A percentile compares a stretch with the other conserved stretches of the same genome.
Evolutionary conservation across 2,329 filamentous ascomycete genomes (phyloP).

Genomic region (Fusarium sororula): DNA sequence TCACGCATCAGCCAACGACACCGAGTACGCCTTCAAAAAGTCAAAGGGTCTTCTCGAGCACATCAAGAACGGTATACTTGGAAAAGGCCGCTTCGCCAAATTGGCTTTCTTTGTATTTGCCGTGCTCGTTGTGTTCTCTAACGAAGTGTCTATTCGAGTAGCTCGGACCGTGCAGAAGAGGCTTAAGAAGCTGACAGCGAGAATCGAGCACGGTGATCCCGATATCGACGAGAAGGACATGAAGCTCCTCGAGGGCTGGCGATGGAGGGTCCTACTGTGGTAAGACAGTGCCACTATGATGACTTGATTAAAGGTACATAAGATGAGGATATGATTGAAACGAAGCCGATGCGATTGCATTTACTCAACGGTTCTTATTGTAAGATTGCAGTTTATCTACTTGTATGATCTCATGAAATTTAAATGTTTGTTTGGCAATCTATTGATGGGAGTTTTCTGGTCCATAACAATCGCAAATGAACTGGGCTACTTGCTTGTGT

Average conservation of each 20-base stretch:
- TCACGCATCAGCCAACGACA: slow-evolving; percentile 56
- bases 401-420: background rate
- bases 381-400: slow-evolving; percentile 14
- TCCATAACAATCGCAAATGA: background rate
- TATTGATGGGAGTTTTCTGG: background rate
- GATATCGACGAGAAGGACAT: slow-evolving; percentile 60
- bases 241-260: slow-evolving; percentile 62
- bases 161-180: slow-evolving; percentile 61
- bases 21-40: slow-evolving; percentile 65
- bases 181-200: slow-evolving; percentile 57
- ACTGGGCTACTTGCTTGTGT: background rate
- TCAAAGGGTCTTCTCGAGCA: slow-evolving; percentile 61
- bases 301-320: slow-evolving; percentile 23
- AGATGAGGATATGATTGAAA: slow-evolving; percentile 46
- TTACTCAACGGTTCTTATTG: slow-evolving; percentile 4
- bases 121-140: slow-evolving; percentile 66
- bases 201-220: slow-evolving; percentile 58
- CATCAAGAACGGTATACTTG: slow-evolving; percentile 57
- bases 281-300: slow-evolving; percentile 25
- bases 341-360: slow-evolving; percentile 39
- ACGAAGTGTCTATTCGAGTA: slow-evolving; percentile 65
- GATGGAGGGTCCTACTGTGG: slow-evolving; percentile 65
- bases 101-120: slow-evolving; percentile 65
- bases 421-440: background rate
- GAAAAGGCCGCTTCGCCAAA: slow-evolving; percentile 57